phyloP scores from a whole-genome alignment of 352 stramenopile species.

The Globisporangium lucens region DNA sequence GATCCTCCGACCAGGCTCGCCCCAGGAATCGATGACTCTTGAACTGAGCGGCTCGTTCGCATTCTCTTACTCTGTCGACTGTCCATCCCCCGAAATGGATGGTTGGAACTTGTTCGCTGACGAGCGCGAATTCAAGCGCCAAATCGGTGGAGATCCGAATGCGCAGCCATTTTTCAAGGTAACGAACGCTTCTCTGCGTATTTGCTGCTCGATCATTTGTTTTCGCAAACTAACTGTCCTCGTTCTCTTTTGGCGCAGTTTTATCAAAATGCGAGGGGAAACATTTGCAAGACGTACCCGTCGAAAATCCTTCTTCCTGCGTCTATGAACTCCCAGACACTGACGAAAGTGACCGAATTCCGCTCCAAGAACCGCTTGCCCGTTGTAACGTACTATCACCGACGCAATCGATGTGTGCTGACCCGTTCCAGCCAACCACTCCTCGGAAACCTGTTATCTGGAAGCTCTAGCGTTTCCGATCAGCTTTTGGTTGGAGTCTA shows the following conservation, averaged over 20 bases:
- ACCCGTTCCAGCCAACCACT: conserved; percentile 82
- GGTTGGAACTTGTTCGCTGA: conserved; percentile 79
- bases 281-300: conserved; percentile 84
- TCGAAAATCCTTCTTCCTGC: conserved; percentile 73
- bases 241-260: conserved; percentile 28
- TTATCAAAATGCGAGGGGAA: conserved; percentile 75
- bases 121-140: conserved; percentile 72
- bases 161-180: conserved; percentile 75
- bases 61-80: conserved; percentile 53
- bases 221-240: background rate
- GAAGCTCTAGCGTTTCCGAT: conserved; percentile 70
- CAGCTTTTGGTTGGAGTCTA: conserved; percentile 73
- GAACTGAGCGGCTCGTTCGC: conserved; percentile 69
- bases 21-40: conserved; percentile 23
- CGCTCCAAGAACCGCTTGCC: conserved; percentile 84
- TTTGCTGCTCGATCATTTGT: background rate
- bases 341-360: conserved; percentile 77
- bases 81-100: conserved; percentile 42
- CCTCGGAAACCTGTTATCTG: conserved; percentile 67
- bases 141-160: conserved; percentile 57
- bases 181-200: background rate
- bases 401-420: conserved; percentile 71
- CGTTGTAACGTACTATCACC: conserved; percentile 85
- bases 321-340: conserved; percentile 58
- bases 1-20: conserved; percentile 34